Evolutionary conservation across 2,329 filamentous ascomycete species (phyloP).

Genomic region (Neoarthrinium moseri): DNA sequence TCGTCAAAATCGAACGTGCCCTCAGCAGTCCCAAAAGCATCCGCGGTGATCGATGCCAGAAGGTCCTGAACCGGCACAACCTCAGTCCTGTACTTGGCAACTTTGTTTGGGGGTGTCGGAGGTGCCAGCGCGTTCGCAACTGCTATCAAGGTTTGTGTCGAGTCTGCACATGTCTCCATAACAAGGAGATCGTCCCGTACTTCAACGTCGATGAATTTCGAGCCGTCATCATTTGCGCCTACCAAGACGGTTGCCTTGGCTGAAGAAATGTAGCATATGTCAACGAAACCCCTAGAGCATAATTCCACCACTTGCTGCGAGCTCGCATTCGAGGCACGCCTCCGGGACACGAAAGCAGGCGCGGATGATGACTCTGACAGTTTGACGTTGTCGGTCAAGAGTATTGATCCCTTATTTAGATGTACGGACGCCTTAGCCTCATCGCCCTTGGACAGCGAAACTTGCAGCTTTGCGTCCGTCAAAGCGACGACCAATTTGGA

Average conservation of each 20-base stretch:
- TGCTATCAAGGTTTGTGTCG: constrained; percentile 84
- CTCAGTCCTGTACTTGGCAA: constrained; percentile 82
- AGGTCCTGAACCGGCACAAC: constrained; percentile 85
- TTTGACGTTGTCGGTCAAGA: constrained; percentile 75
- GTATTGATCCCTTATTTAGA: constrained; percentile 76
- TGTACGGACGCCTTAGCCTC: constrained; percentile 64
- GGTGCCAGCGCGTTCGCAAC: constrained; percentile 79
- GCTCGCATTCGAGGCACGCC: constrained; percentile 34
- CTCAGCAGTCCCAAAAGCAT: constrained; percentile 69
- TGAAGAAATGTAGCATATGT: constrained; percentile 83
- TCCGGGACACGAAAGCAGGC: constrained; percentile 36
- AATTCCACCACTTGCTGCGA: constrained; percentile 55
- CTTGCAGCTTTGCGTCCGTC: constrained; percentile 72
- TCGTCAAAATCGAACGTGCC: constrained; percentile 63
- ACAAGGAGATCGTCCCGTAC: constrained; percentile 84
- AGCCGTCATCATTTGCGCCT: constrained; percentile 52
- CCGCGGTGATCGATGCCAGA: constrained; percentile 84
- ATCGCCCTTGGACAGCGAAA: constrained; percentile 63
- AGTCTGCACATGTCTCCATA: constrained; percentile 94
- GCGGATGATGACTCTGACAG: constrained; percentile 35
- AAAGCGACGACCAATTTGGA: constrained; percentile 80
- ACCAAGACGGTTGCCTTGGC: constrained; percentile 69
- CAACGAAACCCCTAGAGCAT: constrained; percentile 73
- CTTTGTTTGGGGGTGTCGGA: constrained; percentile 77
- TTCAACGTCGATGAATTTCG: constrained; percentile 74